phyloP scores from a whole-genome alignment of 139 green algal genomes.

The Raphidocelis subcapitata region DNA sequence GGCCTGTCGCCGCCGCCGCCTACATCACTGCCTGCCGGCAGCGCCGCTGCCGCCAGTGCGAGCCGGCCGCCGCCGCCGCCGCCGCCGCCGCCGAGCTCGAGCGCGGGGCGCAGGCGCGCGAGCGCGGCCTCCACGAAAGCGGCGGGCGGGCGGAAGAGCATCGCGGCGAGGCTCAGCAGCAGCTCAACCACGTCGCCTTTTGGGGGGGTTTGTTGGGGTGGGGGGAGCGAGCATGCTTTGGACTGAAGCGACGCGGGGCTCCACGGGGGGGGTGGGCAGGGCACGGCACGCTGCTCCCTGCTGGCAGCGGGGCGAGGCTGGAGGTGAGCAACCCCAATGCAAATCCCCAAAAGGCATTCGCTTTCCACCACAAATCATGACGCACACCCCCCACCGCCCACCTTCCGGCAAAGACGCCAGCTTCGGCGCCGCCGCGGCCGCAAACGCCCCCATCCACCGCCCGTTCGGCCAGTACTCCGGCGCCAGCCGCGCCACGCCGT shows the following conservation, averaged over 20 bases:
- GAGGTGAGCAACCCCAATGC: too few relatives aligned
- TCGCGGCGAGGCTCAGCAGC: constrained; percentile 9
- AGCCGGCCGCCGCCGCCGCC: neutral
- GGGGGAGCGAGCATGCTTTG: too few relatives aligned
- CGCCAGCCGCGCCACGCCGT: constrained; percentile 22
- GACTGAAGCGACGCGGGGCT: too few relatives aligned
- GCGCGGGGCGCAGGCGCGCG: neutral
- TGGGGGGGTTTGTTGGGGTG: too few relatives aligned
- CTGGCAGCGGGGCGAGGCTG: too few relatives aligned
- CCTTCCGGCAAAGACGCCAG: constrained; percentile 1
- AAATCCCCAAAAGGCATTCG: too few relatives aligned
- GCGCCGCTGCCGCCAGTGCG: too few relatives aligned
- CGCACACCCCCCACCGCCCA: neutral
- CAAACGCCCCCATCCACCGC: constrained; percentile 7
- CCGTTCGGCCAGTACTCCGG: constrained; percentile 19
- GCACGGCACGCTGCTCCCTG: too few relatives aligned
- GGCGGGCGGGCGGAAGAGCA: neutral
- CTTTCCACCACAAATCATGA: too few relatives aligned
- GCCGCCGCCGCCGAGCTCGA: neutral
- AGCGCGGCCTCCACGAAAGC: neutral
- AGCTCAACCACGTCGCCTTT: constrained; percentile 18
- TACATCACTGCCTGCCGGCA: too few relatives aligned
- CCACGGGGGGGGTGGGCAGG: too few relatives aligned
- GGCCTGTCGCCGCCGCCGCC: too few relatives aligned
- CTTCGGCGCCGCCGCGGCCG: neutral